Evolutionary conservation across 805 yeast genomes (phyloP).

Genomic region (Pichia manshurica): DNA sequence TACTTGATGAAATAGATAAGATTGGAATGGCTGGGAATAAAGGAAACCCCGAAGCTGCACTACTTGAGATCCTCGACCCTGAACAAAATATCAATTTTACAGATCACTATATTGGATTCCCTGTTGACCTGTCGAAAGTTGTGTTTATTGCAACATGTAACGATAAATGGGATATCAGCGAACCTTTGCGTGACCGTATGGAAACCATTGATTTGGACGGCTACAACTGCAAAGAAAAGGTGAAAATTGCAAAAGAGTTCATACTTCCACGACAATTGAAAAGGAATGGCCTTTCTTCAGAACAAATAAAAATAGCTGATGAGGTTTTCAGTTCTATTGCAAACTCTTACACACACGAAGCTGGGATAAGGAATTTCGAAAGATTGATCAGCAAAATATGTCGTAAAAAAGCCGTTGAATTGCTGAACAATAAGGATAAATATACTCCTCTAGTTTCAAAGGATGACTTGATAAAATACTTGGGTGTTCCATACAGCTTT

Average conservation of each 20-base stretch:
- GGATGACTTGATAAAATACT: conserved; percentile 57
- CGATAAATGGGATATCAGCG: conserved; percentile 61
- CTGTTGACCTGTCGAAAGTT: conserved; percentile 75
- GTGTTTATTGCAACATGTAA: conserved; percentile 85
- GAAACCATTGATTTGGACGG: conserved; percentile 76
- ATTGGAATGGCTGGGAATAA: conserved; percentile 23
- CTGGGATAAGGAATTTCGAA: conserved; percentile 81
- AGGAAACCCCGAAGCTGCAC: conserved; percentile 89
- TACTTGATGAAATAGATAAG: conserved; percentile 83
- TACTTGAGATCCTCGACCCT: conserved; percentile 84
- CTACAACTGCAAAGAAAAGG: conserved; percentile 72
- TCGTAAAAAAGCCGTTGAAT: conserved; percentile 76
- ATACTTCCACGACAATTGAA: conserved; percentile 70
- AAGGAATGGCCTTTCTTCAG: conserved; percentile 54
- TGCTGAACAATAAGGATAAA: conserved; percentile 27
- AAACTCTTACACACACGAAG: conserved; percentile 69
- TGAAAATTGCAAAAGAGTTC: conserved; percentile 61
- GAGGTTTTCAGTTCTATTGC: conserved; percentile 58
- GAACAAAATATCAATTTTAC: conserved; percentile 74
- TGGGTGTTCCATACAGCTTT: conserved; percentile 50
- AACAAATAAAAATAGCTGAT: conserved; percentile 42
- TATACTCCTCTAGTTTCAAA: conserved; percentile 40
- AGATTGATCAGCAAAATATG: conserved; percentile 70
- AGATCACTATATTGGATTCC: conserved; percentile 83
- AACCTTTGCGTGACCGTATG: conserved; percentile 78